Base-by-base conservation (phyloP, 1,284 basidiomycete genomes). In the Irpex sp. region DNA sequence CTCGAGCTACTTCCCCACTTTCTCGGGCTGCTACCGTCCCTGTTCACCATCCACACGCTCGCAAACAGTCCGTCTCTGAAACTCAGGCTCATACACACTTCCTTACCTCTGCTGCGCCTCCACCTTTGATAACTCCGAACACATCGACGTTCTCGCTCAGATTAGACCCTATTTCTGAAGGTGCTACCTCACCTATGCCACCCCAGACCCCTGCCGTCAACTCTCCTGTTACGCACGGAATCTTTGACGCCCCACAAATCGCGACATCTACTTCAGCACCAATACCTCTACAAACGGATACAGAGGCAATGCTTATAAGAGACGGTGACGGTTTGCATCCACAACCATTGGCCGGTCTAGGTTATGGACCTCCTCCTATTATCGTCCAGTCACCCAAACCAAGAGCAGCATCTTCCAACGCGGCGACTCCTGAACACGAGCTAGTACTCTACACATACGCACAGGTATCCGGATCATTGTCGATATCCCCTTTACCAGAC, bases 371-470 rank as follows among this genome's bases (percentile, higher is more conserved):
- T 3, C 79, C 75, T 7, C 69, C 72, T 7, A 69, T 69, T 49
- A 26, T 67, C 61, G 57, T 69, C 59, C 61, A 66, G 15, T 58
- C 66, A 51, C 47, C 67, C 6, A 53, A 51, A 67, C 77, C 33
- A 61, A 54, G 53, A n/a, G 53, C 53, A 8, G 7, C 53, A 31
- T 54, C 53, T 8, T 33, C 26, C 5, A 15, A 26, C 19, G 31
- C 19, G n/a, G 19, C 69, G 6, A 57, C 61, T 1, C 57, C 70
- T 5, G 71, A 71, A 61, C 81, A 82, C 6, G 90, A 94, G 67
- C 77, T 91, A 9, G 83, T 95, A n/a, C 80, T 95, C 0, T 96
- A 95, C 75, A 88, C 93, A 0, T 95, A 95, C 71, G 92, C 89
- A 0, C 93, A 95, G 68, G 80, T 95, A 31, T 78, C 85, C n/a